phyloP scores from a whole-genome alignment of 345 rosid genomes.

The Gossypium thurberi region DNA sequence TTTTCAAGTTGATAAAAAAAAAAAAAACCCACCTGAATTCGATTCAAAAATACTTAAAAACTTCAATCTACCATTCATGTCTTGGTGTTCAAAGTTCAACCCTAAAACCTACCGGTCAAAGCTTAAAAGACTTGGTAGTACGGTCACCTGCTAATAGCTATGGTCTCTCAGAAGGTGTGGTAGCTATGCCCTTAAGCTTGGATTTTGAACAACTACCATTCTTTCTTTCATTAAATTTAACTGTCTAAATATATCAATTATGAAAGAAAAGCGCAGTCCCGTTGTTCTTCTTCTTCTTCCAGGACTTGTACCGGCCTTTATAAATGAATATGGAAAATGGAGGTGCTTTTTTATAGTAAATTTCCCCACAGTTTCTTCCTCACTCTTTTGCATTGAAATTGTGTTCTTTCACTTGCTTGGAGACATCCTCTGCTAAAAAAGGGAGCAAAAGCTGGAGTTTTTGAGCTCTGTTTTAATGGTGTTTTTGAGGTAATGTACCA shows the following conservation, averaged over 20 bases:
- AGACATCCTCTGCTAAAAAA: background rate
- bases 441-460: background rate
- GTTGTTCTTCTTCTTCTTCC: background rate
- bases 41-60: background rate
- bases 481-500: conserved; percentile 3
- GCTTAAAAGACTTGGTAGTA: background rate
- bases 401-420: too few species aligned
- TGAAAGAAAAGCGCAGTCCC: background rate
- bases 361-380: too few species aligned
- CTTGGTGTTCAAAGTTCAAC: background rate
- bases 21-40: background rate
- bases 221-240: background rate
- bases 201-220: background rate
- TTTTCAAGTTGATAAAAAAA: background rate
- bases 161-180: background rate
- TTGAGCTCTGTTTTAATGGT: background rate
- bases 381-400: too few species aligned
- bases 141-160: background rate
- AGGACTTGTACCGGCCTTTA: too few species aligned
- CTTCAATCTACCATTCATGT: background rate
- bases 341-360: background rate
- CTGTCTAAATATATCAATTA: background rate
- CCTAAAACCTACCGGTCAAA: background rate
- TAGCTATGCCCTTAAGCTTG: background rate
- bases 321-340: too few species aligned